Conservation (phyloP, 2,329 filamentous ascomycete species). For the Ophiosphaerella narmari region DNA sequence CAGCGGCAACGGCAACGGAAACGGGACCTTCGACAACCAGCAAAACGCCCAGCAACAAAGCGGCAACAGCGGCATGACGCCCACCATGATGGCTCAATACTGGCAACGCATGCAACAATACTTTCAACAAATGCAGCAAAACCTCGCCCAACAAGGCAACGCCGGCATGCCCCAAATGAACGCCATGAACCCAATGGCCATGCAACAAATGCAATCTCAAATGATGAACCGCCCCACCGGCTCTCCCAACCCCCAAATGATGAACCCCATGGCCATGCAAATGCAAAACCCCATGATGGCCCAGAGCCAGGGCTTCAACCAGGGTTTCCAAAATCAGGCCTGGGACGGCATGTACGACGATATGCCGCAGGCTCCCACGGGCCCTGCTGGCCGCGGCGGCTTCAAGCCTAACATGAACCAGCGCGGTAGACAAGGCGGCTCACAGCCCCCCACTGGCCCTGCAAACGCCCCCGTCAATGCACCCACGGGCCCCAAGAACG, state of each 20-base stretch:
- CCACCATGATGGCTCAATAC: constrained; percentile 97
- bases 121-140: constrained; percentile 91
- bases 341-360: constrained; percentile 99
- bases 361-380: constrained; percentile 77
- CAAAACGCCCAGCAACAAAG: constrained; percentile 50
- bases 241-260: constrained; percentile 37
- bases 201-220: constrained; percentile 49
- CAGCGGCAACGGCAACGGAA: constrained; percentile 46
- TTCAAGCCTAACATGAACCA: constrained; percentile 12
- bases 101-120: constrained; percentile 99
- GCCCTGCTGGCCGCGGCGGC: constrained; percentile 44
- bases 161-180: constrained; percentile 50
- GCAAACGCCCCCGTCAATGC: constrained; percentile 71
- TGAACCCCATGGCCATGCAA: constrained; percentile 71
- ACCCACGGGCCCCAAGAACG: constrained; percentile 95
- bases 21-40: constrained; percentile 51
- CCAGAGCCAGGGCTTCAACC: no score
- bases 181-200: constrained; percentile 64
- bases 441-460: constrained; percentile 47
- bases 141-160: constrained; percentile 66
- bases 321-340: constrained; percentile 47
- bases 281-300: constrained; percentile 69
- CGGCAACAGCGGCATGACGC: constrained; percentile 72
- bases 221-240: constrained; percentile 41
- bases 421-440: constrained; percentile 33